phyloP scores from a whole-genome alignment of 2,329 filamentous ascomycete genomes.

The Colletotrichum sp. region DNA sequence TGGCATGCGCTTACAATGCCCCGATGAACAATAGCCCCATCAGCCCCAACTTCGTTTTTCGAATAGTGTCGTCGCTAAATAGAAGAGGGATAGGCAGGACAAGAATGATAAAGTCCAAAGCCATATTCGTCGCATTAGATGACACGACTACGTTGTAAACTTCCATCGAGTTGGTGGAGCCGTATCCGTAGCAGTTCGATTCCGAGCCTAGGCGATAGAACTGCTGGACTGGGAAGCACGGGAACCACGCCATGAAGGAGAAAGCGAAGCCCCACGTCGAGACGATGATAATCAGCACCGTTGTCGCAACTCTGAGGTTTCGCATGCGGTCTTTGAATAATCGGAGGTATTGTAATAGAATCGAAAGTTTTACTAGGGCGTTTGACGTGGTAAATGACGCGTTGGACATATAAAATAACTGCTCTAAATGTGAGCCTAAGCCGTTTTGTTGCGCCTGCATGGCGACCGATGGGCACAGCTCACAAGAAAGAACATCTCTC shows the following conservation, averaged over 20 bases:
- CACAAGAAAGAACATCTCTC: slow-evolving; percentile 5
- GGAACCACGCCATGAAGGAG: slow-evolving; percentile 8
- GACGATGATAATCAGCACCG: not conserved
- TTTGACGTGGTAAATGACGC: slow-evolving; percentile 1
- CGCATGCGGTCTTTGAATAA: not conserved
- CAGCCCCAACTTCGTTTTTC: not conserved
- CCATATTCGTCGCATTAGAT: slow-evolving; percentile 3
- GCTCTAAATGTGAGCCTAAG: not conserved
- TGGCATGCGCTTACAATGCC: not conserved
- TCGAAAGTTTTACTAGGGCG: not conserved
- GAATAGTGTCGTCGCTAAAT: not conserved
- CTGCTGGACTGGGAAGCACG: slow-evolving; percentile 1
- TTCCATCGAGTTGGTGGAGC: not conserved
- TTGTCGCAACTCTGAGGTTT: not conserved
- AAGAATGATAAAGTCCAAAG: slow-evolving; percentile 3
- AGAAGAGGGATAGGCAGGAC: not conserved
- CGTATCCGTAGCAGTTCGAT: not conserved
- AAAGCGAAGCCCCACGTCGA: not conserved
- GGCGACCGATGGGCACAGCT: not conserved
- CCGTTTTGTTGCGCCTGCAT: too few relatives aligned
- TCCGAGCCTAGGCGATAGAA: slow-evolving; percentile 2
- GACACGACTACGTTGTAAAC: not conserved
- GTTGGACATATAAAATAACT: slow-evolving; percentile 10
- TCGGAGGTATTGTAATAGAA: slow-evolving; percentile 1
- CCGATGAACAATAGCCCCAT: not conserved